Evolutionary conservation across 129 eudicot species (phyloP), one percentile per base, ranked within the genome.

Genomic region (Arctium lappa): DNA sequence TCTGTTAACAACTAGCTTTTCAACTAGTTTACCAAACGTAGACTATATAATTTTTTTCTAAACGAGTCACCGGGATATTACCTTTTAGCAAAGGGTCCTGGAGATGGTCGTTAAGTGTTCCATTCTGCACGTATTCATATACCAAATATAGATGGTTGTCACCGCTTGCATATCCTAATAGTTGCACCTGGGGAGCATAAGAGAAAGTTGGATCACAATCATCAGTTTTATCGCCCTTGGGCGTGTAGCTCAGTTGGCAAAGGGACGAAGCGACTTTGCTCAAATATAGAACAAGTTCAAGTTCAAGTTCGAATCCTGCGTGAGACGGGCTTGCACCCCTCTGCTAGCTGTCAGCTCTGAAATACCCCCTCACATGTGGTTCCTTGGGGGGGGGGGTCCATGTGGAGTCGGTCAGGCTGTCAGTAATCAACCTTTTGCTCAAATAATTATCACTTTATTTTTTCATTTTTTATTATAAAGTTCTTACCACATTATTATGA

Each of bases 101-200:
- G 79, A 86, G 86, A 82, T 86, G 89, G 18, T 86, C 89, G 31
- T 77, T 50, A 68, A 86, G 84, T 66, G 89, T 72, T 79, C 86
- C 89, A 74, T 86, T 86, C 12, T 44, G 86, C 16, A 86, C 81
- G 62, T 82, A 86, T 53, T 82, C 86, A 13, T 82, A 86, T 38
- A 86, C 86, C 86, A 82, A 82, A 82, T 86, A 86, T 39, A 86
- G 86, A 74, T 86, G 89, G 82, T 75, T 68, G 84, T 86, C 86
- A 73, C 86, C 89, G 63, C 89, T 86, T 78, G 89, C 86, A 50
- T 86, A 86, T 68, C 89, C 89, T 38, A 86, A 27, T 10, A 86
- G 84, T 79, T 86, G 84, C 78, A 86, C 89, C 89, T 86, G 72
- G 3, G 78, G 15, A 32, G 31, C 53, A 78, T 75, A 53, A 77